Percentiles rank a stretch among this genome's conserved stretches.
Evolutionary conservation across 352 stramenopile genomes (phyloP).

Genomic region (Phytophthora citrophthora): DNA sequence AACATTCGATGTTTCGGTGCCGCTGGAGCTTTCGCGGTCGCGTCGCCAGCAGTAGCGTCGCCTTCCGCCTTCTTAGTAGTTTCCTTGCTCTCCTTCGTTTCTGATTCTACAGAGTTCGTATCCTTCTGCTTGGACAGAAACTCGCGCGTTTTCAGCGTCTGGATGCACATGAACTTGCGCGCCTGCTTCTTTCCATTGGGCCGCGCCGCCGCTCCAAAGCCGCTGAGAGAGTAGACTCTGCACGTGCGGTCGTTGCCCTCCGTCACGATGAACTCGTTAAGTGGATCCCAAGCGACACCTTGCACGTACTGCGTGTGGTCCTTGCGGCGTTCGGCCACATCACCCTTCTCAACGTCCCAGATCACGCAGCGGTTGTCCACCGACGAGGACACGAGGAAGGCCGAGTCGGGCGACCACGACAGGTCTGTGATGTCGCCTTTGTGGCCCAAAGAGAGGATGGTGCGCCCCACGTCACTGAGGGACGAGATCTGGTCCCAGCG

Average conservation of each 20-base stretch:
- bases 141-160: constrained; percentile 83
- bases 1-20: constrained; percentile 89
- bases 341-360: constrained; percentile 82
- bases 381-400: constrained; percentile 91
- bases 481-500: constrained; percentile 80
- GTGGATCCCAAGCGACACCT: constrained; percentile 95
- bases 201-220: constrained; percentile 56
- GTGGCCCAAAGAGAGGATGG: constrained; percentile 78
- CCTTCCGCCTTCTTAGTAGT: constrained; percentile 1
- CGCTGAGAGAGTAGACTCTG: constrained; percentile 89
- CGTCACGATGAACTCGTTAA: constrained; percentile 94
- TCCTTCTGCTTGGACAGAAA: constrained; percentile 30
- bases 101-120: not conserved
- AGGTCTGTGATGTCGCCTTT: constrained; percentile 93
- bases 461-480: constrained; percentile 81
- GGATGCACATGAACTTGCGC: constrained; percentile 77
- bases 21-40: constrained; percentile 18
- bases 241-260: constrained; percentile 95
- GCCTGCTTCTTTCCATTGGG: constrained; percentile 67
- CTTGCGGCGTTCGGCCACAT: constrained; percentile 84
- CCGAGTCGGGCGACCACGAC: constrained; percentile 92
- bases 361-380: constrained; percentile 94
- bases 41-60: constrained; percentile 4
- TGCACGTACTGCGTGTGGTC: constrained; percentile 98
- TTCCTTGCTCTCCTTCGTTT: constrained; percentile 20